Percentiles rank a stretch among this genome's conserved stretches.
Evolutionary conservation across 176 grass and related monocot genomes (phyloP).

Genomic region (Tillandsia fasciculata): DNA sequence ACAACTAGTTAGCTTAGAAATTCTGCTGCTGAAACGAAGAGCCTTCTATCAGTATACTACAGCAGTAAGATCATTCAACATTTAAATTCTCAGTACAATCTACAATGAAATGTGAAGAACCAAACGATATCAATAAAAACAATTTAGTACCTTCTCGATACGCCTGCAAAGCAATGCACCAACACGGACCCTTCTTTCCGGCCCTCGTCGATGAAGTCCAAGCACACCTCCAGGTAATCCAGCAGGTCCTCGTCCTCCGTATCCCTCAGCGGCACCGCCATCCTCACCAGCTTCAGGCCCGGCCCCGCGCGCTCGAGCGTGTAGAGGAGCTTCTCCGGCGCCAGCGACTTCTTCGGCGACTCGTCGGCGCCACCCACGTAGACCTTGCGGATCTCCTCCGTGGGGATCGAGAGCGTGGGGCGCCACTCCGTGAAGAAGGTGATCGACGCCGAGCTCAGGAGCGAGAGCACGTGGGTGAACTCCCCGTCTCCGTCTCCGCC

Average conservation of each 20-base stretch:
- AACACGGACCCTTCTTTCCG: constrained; percentile 50
- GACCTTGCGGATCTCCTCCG: constrained; percentile 42
- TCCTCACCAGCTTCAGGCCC: constrained; percentile 53
- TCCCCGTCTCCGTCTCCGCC: background rate
- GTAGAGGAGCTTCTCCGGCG: constrained; percentile 31
- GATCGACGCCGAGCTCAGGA: constrained; percentile 57
- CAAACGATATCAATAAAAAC: background rate
- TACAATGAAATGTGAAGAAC: background rate
- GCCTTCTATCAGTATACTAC: too few relatives aligned
- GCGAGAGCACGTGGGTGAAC: constrained; percentile 41
- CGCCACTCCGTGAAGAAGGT: constrained; percentile 67
- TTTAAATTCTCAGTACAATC: background rate
- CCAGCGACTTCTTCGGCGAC: constrained; percentile 22
- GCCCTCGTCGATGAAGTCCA: constrained; percentile 63
- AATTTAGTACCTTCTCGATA: constrained; percentile 60
- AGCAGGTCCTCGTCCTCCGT: constrained; percentile 81
- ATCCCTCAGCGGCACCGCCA: constrained; percentile 73
- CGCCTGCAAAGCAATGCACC: constrained; percentile 85
- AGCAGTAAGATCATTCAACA: background rate
- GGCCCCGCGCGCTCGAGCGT: constrained; percentile 56
- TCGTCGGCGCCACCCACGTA: constrained; percentile 29
- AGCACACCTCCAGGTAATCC: constrained; percentile 61
- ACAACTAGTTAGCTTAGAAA: too few relatives aligned
- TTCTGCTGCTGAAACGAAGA: too few relatives aligned
- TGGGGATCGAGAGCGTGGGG: constrained; percentile 22